phyloP scores from a whole-genome alignment of 2,329 filamentous ascomycete species.

The Drechslerella dactyloides region DNA sequence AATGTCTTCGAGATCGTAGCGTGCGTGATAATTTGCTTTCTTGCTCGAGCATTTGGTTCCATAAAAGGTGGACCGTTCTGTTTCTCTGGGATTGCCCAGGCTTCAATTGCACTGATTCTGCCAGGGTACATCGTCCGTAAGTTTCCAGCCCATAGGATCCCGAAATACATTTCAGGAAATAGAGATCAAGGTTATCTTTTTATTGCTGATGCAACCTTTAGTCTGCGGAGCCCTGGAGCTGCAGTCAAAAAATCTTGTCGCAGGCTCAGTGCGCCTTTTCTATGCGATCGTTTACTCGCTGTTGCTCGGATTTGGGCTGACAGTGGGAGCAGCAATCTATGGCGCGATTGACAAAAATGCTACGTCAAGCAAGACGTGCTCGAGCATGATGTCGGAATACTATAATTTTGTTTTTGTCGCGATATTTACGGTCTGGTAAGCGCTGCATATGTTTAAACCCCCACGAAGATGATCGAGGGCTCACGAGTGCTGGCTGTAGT shows the following conservation, averaged over 20 bases:
- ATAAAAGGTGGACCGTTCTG: conserved; percentile 70
- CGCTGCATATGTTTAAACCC: background rate
- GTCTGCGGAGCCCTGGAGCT: conserved; percentile 69
- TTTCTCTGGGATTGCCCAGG: conserved; percentile 74
- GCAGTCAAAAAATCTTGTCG: conserved; percentile 71
- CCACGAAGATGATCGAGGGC: background rate
- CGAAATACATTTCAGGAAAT: background rate
- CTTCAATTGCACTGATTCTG: conserved; percentile 76
- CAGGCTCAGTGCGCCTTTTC: conserved; percentile 75
- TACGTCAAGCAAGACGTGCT: conserved; percentile 61
- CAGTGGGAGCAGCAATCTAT: conserved; percentile 70
- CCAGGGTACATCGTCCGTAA: conserved; percentile 69
- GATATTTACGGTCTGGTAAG: conserved; percentile 68
- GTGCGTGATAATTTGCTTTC: conserved; percentile 70
- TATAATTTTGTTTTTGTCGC: conserved; percentile 76
- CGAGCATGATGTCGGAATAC: conserved; percentile 62
- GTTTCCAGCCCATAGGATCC: conserved; percentile 20
- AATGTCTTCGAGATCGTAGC: conserved; percentile 72
- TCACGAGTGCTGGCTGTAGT: conserved; percentile 55
- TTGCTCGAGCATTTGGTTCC: conserved; percentile 73
- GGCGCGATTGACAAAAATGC: conserved; percentile 67
- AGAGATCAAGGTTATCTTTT: background rate
- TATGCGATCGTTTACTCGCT: conserved; percentile 77
- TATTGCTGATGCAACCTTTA: conserved; percentile 20
- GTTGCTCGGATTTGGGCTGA: conserved; percentile 75